These are phyloP conservation scores for Didymella exigua DNA, from an alignment of 2,329 filamentous ascomycete species.

Conservation along the genomic window DNA sequence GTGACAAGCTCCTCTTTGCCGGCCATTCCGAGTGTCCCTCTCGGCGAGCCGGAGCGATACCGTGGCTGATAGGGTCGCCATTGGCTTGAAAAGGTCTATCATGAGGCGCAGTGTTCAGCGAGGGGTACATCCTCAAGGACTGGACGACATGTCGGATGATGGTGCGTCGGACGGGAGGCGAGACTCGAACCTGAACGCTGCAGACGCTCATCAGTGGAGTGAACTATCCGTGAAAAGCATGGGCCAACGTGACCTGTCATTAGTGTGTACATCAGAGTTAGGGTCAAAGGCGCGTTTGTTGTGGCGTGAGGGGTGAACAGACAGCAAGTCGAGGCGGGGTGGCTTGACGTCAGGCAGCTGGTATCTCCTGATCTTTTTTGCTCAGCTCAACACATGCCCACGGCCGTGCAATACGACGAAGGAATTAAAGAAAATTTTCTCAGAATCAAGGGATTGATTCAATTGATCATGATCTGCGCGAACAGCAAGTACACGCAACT, in stretches of 20 bases:
- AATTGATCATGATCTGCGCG: slow-evolving; percentile 11
- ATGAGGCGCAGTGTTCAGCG: slow-evolving; percentile 23
- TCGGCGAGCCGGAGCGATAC: slow-evolving; percentile 32
- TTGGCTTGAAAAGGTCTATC: slow-evolving; percentile 19
- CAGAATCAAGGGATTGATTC: not conserved
- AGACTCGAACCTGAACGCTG: slow-evolving; percentile 22
- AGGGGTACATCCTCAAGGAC: slow-evolving; percentile 29
- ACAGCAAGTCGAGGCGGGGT: slow-evolving; percentile 23
- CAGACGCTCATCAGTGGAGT: slow-evolving; percentile 15
- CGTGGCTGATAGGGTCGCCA: not conserved
- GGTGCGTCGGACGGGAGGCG: slow-evolving; percentile 40
- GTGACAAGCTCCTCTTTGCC: slow-evolving; percentile 29
- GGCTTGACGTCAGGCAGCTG: slow-evolving; percentile 23
- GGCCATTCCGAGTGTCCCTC: slow-evolving; percentile 23
- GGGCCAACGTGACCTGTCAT: slow-evolving; percentile 24
- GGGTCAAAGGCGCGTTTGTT: slow-evolving; percentile 16
- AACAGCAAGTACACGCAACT: slow-evolving; percentile 2
- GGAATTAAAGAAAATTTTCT: not conserved
- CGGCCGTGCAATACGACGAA: slow-evolving; percentile 1
- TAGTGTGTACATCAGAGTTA: slow-evolving; percentile 22
- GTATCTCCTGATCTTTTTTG: slow-evolving; percentile 33
- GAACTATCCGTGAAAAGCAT: slow-evolving; percentile 12
- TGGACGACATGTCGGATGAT: slow-evolving; percentile 39
- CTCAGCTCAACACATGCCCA: slow-evolving; percentile 6
- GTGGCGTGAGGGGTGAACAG: slow-evolving; percentile 35